A percentile compares a stretch with the other conserved stretches of the same genome.
Conservation (phyloP, 2,329 filamentous ascomycete genomes). For the Thielaviopsis euricoi region DNA sequence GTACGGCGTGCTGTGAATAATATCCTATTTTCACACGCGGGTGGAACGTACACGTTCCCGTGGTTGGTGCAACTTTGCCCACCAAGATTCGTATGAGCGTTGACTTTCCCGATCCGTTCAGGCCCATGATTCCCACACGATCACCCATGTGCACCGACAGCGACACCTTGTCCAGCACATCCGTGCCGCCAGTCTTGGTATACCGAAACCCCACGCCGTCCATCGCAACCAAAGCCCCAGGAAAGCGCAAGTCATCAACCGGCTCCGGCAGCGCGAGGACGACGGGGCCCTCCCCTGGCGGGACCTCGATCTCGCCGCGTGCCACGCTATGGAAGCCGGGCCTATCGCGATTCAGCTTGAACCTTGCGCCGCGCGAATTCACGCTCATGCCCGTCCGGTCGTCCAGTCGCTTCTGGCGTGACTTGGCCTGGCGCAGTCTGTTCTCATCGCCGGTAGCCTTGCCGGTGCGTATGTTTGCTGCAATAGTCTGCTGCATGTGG, state of each 20-base stretch:
- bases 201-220: conserved; percentile 57
- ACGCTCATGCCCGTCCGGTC: conserved; percentile 66
- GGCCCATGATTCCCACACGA: conserved; percentile 56
- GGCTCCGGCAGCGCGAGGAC: conserved; percentile 44
- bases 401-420: conserved; percentile 69
- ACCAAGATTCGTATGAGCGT: conserved; percentile 58
- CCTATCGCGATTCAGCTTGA: conserved; percentile 66
- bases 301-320: conserved; percentile 56
- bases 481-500: conserved; percentile 65
- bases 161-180: conserved; percentile 45
- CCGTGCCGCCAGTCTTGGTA: conserved; percentile 9
- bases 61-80: conserved; percentile 38
- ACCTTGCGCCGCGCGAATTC: conserved; percentile 52
- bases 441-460: conserved; percentile 69
- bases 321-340: conserved; percentile 40
- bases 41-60: conserved; percentile 48
- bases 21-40: conserved; percentile 55
- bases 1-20: conserved; percentile 67
- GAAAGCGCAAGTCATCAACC: conserved; percentile 50
- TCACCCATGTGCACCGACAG: conserved; percentile 59
- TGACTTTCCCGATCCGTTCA: conserved; percentile 72
- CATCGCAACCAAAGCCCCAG: conserved; percentile 54
- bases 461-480: conserved; percentile 56
- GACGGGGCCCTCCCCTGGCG: conserved; percentile 42
- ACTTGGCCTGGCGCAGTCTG: conserved; percentile 72